These are phyloP conservation scores for Solanum arcanum DNA, from an alignment of 257 asterid genomes.

Conservation along the genomic window DNA sequence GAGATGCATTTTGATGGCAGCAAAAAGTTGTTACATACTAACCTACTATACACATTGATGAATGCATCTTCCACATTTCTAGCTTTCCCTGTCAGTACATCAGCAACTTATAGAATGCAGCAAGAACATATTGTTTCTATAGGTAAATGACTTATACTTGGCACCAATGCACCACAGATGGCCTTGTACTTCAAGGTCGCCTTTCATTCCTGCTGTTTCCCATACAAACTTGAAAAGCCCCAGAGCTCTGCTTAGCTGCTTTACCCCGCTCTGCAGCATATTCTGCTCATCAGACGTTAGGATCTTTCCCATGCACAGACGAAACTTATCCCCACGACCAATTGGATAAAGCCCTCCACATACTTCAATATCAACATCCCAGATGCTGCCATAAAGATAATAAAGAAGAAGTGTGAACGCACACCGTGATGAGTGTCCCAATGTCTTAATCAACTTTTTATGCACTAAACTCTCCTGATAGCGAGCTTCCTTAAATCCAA, in stretches of 20 bases:
- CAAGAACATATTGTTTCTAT: slow-evolving; percentile 51
- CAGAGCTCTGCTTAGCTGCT: slow-evolving; percentile 62
- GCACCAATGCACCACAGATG: slow-evolving; percentile 92
- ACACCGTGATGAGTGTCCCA: slow-evolving; percentile 75
- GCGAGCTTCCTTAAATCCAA: slow-evolving; percentile 63
- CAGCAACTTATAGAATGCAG: slow-evolving; percentile 21
- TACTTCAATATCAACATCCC: slow-evolving; percentile 63
- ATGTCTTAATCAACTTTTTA: slow-evolving; percentile 52
- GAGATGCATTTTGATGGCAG: not conserved
- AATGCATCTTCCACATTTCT: not conserved
- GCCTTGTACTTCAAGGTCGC: slow-evolving; percentile 73
- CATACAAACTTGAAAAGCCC: slow-evolving; percentile 77
- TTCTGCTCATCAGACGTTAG: slow-evolving; percentile 54
- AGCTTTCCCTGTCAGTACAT: not conserved
- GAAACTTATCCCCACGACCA: slow-evolving; percentile 26
- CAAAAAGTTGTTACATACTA: not conserved
- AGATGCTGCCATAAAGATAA: slow-evolving; percentile 49
- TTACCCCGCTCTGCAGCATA: slow-evolving; percentile 46
- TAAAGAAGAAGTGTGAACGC: slow-evolving; percentile 61
- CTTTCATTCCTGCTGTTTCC: slow-evolving; percentile 69
- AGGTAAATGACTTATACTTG: slow-evolving; percentile 31
- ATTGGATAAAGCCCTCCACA: slow-evolving; percentile 58
- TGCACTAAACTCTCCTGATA: slow-evolving; percentile 60
- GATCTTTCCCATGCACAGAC: slow-evolving; percentile 73
- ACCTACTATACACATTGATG: not conserved